phyloP scores from a whole-genome alignment of 495 filamentous ascomycete genomes.

The Podospora conica region DNA sequence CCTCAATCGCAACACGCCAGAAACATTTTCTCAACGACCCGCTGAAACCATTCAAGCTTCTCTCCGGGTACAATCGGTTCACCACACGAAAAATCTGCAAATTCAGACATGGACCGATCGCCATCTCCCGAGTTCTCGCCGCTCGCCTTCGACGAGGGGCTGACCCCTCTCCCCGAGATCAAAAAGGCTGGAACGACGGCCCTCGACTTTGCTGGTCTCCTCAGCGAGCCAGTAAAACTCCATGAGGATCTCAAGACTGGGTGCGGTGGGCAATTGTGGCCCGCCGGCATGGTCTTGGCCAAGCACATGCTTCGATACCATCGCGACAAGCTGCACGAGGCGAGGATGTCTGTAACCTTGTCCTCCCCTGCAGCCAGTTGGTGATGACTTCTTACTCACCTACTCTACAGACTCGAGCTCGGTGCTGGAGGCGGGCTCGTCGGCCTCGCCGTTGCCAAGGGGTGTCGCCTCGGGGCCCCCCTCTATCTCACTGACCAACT shows the following conservation, averaged over 20 bases:
- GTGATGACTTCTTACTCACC: constrained; percentile 1
- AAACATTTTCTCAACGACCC: not conserved
- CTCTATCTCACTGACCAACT: constrained; percentile 80
- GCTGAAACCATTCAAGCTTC: not conserved
- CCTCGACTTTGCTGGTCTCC: constrained; percentile 68
- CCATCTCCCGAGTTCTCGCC: constrained; percentile 39
- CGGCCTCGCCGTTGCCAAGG: constrained; percentile 61
- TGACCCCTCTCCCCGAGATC: constrained; percentile 59
- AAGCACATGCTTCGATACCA: constrained; percentile 76
- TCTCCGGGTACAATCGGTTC: not conserved
- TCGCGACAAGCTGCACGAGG: constrained; percentile 49
- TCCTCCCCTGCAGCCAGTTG: not conserved
- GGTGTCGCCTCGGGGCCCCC: constrained; percentile 44
- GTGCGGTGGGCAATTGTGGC: constrained; percentile 91
- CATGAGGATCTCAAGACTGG: constrained; percentile 80
- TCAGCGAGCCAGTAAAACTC: constrained; percentile 61
- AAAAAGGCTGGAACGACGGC: constrained; percentile 57
- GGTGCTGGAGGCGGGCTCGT: constrained; percentile 90
- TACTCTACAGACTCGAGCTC: constrained; percentile 66
- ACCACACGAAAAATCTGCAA: not conserved
- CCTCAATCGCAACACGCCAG: not conserved
- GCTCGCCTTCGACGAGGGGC: constrained; percentile 54
- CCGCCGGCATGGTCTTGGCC: constrained; percentile 79
- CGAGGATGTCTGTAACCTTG: constrained; percentile 63
- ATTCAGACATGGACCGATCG: constrained; percentile 13